Evolutionary conservation across 169 alveolate species (phyloP).

Genomic region (Plasmodium adleri): DNA sequence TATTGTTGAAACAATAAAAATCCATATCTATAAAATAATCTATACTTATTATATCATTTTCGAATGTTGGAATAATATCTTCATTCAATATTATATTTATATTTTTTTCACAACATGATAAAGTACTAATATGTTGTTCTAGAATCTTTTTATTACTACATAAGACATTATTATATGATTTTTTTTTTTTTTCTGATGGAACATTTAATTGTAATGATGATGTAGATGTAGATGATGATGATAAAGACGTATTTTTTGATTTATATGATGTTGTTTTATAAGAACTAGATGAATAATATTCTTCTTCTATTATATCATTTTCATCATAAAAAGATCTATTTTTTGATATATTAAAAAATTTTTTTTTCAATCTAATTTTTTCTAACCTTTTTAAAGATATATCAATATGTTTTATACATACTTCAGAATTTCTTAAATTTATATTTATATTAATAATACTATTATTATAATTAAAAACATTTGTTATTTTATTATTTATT

Average conservation of each 20-base stretch:
- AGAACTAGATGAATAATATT: background rate
- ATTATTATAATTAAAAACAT: constrained; percentile 1
- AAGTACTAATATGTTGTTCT: constrained; percentile 8
- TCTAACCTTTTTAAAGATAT: constrained; percentile 15
- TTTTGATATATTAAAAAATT: background rate
- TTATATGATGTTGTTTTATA: background rate
- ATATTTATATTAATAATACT: constrained; percentile 28
- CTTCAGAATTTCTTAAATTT: background rate
- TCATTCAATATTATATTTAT: constrained; percentile 16
- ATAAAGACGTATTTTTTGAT: background rate
- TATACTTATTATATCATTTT: constrained; percentile 11
- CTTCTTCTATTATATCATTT: constrained; percentile 8
- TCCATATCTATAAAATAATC: constrained; percentile 28
- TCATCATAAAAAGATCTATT: constrained; percentile 22
- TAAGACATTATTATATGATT: background rate
- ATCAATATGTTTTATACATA: constrained; percentile 22
- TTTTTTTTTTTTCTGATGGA: background rate
- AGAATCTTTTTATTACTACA: constrained; percentile 3
- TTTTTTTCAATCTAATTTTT: constrained; percentile 9
- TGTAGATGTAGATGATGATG: background rate
- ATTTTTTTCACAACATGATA: constrained; percentile 29
- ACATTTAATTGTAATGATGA: background rate
- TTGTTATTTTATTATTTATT: constrained; percentile 12
- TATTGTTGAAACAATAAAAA: constrained; percentile 21
- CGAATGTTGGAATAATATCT: constrained; percentile 15